These are phyloP conservation scores for Fraxinus floribunda DNA, from an alignment of 305 asterid species.

Conservation along the genomic window DNA sequence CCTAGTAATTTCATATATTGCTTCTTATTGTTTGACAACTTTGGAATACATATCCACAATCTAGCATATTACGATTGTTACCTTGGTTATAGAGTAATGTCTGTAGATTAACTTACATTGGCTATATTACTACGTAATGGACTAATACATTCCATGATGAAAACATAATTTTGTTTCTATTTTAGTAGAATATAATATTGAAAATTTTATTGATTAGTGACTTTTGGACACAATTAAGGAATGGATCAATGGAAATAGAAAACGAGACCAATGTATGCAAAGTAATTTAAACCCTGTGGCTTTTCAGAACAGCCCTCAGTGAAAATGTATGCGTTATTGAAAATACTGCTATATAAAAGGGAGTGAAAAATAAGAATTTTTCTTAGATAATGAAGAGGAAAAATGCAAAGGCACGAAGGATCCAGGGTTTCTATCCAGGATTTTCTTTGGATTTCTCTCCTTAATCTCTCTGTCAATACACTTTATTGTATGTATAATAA, in stretches of 20 bases:
- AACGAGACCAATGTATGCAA: not conserved
- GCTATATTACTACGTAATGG: not conserved
- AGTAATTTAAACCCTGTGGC: not conserved
- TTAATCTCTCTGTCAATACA: not conserved
- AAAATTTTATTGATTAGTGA: not conserved
- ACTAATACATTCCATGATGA: not conserved
- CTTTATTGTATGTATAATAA: slow-evolving; percentile 1
- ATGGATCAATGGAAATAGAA: not conserved
- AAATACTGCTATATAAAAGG: not conserved
- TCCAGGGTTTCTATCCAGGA: slow-evolving; percentile 48
- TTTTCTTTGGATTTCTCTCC: slow-evolving; percentile 23
- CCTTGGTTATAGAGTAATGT: not conserved
- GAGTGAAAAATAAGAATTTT: not conserved
- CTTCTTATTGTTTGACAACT: not conserved
- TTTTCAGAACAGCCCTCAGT: not conserved
- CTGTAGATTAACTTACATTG: not conserved
- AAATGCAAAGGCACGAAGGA: slow-evolving; percentile 26
- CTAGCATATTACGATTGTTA: not conserved
- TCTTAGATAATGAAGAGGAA: not conserved
- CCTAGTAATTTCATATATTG: not conserved
- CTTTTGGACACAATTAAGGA: not conserved
- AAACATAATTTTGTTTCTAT: not conserved
- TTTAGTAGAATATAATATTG: not conserved
- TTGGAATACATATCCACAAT: not conserved
- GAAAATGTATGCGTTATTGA: not conserved